Evolutionary conservation across 345 rosid species (phyloP), one percentile per base, ranked within the genome.

Genomic region (Linum usitatissimum): DNA sequence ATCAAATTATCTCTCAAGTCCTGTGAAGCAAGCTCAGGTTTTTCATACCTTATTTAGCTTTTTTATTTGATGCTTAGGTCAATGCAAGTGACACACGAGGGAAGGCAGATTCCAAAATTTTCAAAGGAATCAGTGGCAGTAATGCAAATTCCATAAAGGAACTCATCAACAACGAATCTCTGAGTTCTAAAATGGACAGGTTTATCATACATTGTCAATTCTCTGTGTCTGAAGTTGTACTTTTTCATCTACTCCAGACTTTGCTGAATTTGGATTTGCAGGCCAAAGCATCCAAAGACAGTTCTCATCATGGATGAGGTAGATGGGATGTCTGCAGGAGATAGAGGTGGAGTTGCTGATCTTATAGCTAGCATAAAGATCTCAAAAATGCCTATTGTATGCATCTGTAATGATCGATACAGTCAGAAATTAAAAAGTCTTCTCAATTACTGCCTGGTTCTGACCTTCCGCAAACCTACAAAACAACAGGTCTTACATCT

Each of bases 311-410:
- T 93, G 99, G 99, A 93, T 71, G 99, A 93, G 85, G 97, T 90
- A 34, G 97, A 93, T 86, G 99, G 99, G 57, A 93, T 93, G 99
- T 93, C 99, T 63, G 99, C 99, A 57, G 99, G 99, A 56, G 99
- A 93, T 76, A 83, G 99, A 79, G 97, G 97, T 67, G 99, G 99
- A 76, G 69, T 93, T 69, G 90, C 97, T 21, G 99, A 93, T 74
- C 97, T 93, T 70, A 90, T 93, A 72, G 97, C 93, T 48, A 93
- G 97, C 81, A 86, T 93, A 78, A 93, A 87, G 73, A 81, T 83
- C 48, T 93, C 99, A 62, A 93, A 84, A 73, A 82, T 93, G 70
- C 99, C 99, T 66, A 87, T 93, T 71, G 83, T 93, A 63, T 93
- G 99, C 77, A 93, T 93, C 59, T 93, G 99, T 68, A 93, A 93